Conservation (phyloP, 805 yeast genomes). For the Metschnikowia similis region DNA sequence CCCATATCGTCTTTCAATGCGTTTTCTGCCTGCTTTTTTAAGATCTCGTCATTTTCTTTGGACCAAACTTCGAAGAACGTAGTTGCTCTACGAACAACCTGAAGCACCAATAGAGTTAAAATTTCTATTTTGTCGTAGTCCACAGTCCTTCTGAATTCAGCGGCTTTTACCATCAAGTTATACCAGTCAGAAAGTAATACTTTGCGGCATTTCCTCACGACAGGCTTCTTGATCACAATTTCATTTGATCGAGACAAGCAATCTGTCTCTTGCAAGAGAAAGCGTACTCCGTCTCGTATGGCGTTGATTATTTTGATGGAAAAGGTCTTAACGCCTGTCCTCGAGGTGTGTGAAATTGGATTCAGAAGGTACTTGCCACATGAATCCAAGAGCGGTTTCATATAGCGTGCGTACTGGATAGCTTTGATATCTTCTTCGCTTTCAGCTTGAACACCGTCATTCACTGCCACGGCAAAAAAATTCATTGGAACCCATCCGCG, state of each 20-base stretch:
- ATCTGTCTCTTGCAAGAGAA: constrained; percentile 59
- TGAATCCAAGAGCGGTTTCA: constrained; percentile 53
- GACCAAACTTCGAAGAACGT: constrained; percentile 71
- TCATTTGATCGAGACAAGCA: constrained; percentile 73
- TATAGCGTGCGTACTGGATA: constrained; percentile 31
- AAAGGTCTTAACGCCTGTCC: constrained; percentile 45
- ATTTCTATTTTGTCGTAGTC: constrained; percentile 55
- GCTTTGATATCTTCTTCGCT: constrained; percentile 20
- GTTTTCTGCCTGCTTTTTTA: constrained; percentile 32
- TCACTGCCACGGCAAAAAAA: constrained; percentile 53
- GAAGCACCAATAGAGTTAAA: constrained; percentile 59
- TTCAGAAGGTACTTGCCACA: constrained; percentile 64
- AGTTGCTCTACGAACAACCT: constrained; percentile 62
- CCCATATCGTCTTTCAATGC: constrained; percentile 34
- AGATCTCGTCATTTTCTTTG: constrained; percentile 49
- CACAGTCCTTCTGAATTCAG: constrained; percentile 64
- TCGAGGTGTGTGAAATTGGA: constrained; percentile 50
- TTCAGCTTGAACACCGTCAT: constrained; percentile 21
- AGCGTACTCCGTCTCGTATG: constrained; percentile 69
- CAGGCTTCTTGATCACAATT: constrained; percentile 58
- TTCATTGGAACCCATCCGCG: constrained; percentile 88
- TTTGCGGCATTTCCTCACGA: constrained; percentile 62
- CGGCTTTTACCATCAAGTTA: constrained; percentile 69
- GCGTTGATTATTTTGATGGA: constrained; percentile 56
- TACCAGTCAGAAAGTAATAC: constrained; percentile 74